Conservation (phyloP, 139 green algal species). For the Micractinium sp. region DNA sequence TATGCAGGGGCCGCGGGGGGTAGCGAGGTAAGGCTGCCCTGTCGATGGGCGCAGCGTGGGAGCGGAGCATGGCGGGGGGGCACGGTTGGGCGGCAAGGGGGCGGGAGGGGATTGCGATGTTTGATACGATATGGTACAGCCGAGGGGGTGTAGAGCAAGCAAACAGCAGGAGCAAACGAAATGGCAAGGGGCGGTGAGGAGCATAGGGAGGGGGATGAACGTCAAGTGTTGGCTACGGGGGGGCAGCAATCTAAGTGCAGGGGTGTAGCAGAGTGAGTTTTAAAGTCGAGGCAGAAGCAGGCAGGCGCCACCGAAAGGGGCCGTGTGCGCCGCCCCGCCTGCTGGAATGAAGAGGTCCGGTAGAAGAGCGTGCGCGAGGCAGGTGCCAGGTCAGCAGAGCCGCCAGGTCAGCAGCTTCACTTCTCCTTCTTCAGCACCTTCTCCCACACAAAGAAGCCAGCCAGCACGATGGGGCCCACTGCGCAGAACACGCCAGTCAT, state of each 20-base stretch:
- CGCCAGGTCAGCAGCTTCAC: background rate
- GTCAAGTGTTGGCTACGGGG: background rate
- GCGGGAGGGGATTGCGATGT: no score
- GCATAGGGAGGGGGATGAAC: no score
- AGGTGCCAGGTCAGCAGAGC: background rate
- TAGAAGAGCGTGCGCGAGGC: background rate
- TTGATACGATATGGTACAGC: background rate
- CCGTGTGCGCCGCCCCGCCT: no score
- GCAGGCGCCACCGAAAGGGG: no score
- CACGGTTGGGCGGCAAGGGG: no score
- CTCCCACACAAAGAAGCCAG: constrained; percentile 34
- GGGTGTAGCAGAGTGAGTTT: background rate
- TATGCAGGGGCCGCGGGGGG: background rate
- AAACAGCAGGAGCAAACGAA: background rate
- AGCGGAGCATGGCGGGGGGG: no score
- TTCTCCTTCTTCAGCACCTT: constrained; percentile 31
- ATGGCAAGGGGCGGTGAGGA: background rate
- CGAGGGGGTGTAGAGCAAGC: background rate
- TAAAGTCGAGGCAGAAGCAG: background rate
- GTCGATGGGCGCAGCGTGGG: no score
- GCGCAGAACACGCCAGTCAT: constrained; percentile 15
- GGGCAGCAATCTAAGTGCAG: background rate
- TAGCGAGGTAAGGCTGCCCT: no score
- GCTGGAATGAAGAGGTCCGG: no score
- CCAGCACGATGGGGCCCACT: constrained; percentile 36